Percentiles rank a stretch among this genome's conserved stretches.
Conservation (phyloP, 2,329 filamentous ascomycete genomes). For the Calonectria naviculata region DNA sequence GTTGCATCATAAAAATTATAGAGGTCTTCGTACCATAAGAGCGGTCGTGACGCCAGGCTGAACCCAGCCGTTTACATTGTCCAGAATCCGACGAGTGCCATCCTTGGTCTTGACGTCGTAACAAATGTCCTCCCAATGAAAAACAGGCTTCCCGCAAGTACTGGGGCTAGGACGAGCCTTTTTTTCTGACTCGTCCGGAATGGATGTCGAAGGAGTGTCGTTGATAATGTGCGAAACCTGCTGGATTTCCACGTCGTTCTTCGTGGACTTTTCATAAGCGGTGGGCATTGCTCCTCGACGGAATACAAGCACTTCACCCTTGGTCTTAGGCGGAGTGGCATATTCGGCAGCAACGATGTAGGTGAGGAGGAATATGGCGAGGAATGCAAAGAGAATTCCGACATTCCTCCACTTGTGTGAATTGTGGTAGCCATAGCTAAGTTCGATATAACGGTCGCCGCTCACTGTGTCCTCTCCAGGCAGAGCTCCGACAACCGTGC, state of each 20-base stretch:
- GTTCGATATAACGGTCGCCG: not conserved
- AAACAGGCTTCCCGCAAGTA: constrained; percentile 40
- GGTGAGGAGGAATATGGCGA: constrained; percentile 35
- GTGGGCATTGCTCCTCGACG: constrained; percentile 39
- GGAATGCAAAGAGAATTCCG: constrained; percentile 63
- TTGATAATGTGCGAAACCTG: not conserved
- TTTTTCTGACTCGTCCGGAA: too few relatives aligned
- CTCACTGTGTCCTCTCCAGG: not conserved
- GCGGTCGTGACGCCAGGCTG: constrained; percentile 78
- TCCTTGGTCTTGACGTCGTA: constrained; percentile 78
- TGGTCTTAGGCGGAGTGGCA: constrained; percentile 60
- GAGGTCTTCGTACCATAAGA: constrained; percentile 63
- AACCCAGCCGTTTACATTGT: constrained; percentile 78
- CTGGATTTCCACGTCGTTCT: constrained; percentile 5
- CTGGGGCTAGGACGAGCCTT: too few relatives aligned
- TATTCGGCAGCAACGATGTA: constrained; percentile 63
- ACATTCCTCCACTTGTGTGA: constrained; percentile 50
- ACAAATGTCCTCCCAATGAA: constrained; percentile 77
- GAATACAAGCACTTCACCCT: constrained; percentile 70
- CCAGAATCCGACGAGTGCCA: constrained; percentile 71
- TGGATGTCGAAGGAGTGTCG: too few relatives aligned
- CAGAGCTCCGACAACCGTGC: not conserved
- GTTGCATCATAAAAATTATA: too few relatives aligned
- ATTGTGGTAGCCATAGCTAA: not conserved
- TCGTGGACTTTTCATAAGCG: not conserved